Conservation (phyloP, 331 rosid genomes). For the Malus hybrid region DNA sequence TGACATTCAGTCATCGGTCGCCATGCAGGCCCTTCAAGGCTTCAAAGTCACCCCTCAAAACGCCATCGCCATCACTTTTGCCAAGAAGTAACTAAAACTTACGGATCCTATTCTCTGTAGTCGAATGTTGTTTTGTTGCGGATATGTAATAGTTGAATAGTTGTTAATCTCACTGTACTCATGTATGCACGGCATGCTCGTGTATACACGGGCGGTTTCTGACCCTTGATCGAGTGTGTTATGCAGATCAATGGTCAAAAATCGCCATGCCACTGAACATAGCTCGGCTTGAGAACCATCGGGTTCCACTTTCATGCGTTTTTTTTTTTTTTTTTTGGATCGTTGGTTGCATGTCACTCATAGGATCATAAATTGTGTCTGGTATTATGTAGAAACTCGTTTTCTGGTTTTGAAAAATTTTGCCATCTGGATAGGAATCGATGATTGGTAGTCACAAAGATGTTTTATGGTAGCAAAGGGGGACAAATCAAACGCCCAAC, state of each 20-base stretch:
- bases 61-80: conserved; percentile 76
- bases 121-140: conserved; percentile 8
- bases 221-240: neutral
- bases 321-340: neutral
- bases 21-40: conserved; percentile 94
- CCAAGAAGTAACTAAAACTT: conserved; percentile 58
- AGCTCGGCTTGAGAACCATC: neutral
- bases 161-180: conserved; percentile 15
- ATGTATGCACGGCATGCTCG: neutral
- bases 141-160: conserved; percentile 15
- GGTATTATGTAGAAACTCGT: too few relatives aligned
- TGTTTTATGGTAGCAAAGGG: too few relatives aligned
- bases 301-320: neutral
- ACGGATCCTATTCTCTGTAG: neutral
- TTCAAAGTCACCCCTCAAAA: conserved; percentile 91
- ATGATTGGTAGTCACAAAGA: too few relatives aligned
- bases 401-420: too few relatives aligned
- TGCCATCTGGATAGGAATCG: too few relatives aligned
- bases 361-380: neutral
- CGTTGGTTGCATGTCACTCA: neutral
- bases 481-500: too few relatives aligned
- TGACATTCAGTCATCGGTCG: conserved; percentile 84
- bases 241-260: neutral
- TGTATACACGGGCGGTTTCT: neutral
- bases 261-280: too few relatives aligned